Percentiles rank a stretch among this genome's conserved stretches.
These are phyloP conservation scores for Phalaenopsis hybrid DNA, from an alignment of 116 monocot species.

Conservation along the genomic window DNA sequence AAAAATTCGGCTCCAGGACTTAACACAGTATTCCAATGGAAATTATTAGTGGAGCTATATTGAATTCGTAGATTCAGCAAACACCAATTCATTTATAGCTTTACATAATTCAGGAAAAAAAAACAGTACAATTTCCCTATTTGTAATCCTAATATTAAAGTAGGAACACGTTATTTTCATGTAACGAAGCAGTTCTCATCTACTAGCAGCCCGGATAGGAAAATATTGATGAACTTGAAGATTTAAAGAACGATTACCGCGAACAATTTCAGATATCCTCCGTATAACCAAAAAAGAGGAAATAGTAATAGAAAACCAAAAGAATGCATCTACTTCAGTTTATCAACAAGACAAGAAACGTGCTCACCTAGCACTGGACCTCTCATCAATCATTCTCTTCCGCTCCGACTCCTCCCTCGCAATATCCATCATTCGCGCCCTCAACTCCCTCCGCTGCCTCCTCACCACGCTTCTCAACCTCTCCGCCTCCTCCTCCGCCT, in stretches of 20 bases:
- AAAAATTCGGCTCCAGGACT: too few relatives aligned
- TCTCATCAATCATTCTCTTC: constrained; percentile 65
- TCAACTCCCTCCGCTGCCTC: constrained; percentile 77
- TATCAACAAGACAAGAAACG: neutral
- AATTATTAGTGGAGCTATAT: too few relatives aligned
- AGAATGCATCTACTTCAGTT: neutral
- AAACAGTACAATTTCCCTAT: neutral
- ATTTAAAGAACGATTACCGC: neutral
- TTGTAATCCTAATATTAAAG: neutral
- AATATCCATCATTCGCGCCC: constrained; percentile 65
- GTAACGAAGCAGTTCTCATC: neutral
- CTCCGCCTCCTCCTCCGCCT: constrained; percentile 76
- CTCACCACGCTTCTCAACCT: constrained; percentile 58
- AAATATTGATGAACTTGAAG: neutral
- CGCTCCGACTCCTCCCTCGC: constrained; percentile 67
- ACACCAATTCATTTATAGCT: neutral
- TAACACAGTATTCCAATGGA: neutral
- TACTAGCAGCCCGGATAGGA: neutral
- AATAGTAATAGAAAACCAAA: neutral
- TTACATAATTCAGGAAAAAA: neutral
- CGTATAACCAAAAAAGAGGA: neutral
- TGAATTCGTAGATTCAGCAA: neutral
- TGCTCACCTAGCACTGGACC: constrained; percentile 63
- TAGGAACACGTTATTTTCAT: neutral
- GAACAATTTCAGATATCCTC: neutral